Evolutionary conservation across 306 rosid species (phyloP).

Genomic region (Oxytropis ochrocephala): DNA sequence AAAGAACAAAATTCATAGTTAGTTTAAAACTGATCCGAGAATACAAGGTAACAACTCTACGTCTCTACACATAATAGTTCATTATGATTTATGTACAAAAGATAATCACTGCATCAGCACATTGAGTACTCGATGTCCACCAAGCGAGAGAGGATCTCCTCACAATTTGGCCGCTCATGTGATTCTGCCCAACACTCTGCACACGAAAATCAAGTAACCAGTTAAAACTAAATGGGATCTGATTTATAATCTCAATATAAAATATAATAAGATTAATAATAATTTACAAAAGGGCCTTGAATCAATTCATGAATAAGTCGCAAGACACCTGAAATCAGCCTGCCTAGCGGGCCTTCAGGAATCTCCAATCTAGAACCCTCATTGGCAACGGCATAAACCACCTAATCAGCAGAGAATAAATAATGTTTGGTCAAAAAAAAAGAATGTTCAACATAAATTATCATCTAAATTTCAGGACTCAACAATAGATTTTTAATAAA

Average conservation of each 20-base stretch:
- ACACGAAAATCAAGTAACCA: not conserved
- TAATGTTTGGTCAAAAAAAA: not conserved
- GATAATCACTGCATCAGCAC: constrained; percentile 43
- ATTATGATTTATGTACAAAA: constrained; percentile 51
- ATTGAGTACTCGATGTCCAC: constrained; percentile 71
- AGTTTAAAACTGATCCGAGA: constrained; percentile 63
- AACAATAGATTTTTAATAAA: not conserved
- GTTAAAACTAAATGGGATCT: constrained; percentile 1
- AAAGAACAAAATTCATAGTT: constrained; percentile 33
- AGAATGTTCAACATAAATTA: constrained; percentile 1
- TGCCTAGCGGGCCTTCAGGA: constrained; percentile 90
- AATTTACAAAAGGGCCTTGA: not conserved
- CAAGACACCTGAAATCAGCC: constrained; percentile 69
- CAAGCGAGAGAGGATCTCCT: constrained; percentile 82
- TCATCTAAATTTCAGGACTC: not conserved
- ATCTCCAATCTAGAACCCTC: constrained; percentile 84
- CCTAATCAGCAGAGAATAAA: constrained; percentile 43
- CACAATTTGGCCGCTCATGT: constrained; percentile 81
- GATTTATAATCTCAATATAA: not conserved
- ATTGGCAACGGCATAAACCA: constrained; percentile 78
- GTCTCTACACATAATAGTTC: constrained; percentile 37
- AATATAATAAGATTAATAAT: not conserved
- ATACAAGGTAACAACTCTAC: constrained; percentile 53
- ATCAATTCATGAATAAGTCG: not conserved
- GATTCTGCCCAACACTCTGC: constrained; percentile 97